A percentile compares a stretch with the other conserved stretches of the same genome.
These are phyloP conservation scores for Colletotrichum sp. DNA, from an alignment of 2,329 filamentous ascomycete genomes.

Conservation along the genomic window DNA sequence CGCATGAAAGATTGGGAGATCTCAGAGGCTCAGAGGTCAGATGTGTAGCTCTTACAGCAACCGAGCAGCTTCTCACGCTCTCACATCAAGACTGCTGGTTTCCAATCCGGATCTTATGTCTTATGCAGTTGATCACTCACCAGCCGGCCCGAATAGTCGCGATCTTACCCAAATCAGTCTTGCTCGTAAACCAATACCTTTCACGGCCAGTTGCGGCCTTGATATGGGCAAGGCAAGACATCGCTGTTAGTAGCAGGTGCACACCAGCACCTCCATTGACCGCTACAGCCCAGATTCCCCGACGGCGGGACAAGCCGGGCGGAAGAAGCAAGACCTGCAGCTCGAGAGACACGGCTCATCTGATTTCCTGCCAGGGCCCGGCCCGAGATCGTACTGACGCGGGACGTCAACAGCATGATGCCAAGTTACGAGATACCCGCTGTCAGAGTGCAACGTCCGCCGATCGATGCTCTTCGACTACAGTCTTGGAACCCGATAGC, in stretches of 20 bases:
- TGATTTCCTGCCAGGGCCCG: background rate
- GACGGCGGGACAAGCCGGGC: background rate
- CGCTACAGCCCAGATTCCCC: background rate
- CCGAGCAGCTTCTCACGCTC: background rate
- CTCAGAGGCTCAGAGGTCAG: background rate
- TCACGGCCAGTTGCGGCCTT: background rate
- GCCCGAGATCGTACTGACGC: background rate
- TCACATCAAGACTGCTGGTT: background rate
- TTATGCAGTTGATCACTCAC: background rate
- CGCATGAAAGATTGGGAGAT: background rate
- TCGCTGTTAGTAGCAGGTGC: background rate
- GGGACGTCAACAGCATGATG: background rate
- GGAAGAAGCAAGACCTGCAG: background rate
- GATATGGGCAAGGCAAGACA: background rate
- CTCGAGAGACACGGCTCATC: background rate
- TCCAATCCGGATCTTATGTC: background rate
- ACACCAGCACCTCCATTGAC: background rate
- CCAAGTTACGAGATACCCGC: background rate
- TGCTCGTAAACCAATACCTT: background rate
- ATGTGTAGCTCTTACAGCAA: background rate
- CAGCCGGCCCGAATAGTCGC: background rate
- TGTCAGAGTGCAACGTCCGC: background rate
- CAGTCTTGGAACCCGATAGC: background rate
- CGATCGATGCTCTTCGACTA: background rate
- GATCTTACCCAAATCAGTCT: background rate